These are phyloP conservation scores for Cladobotryum mycophilum DNA, from an alignment of 2,329 filamentous ascomycete species.

Conservation along the genomic window DNA sequence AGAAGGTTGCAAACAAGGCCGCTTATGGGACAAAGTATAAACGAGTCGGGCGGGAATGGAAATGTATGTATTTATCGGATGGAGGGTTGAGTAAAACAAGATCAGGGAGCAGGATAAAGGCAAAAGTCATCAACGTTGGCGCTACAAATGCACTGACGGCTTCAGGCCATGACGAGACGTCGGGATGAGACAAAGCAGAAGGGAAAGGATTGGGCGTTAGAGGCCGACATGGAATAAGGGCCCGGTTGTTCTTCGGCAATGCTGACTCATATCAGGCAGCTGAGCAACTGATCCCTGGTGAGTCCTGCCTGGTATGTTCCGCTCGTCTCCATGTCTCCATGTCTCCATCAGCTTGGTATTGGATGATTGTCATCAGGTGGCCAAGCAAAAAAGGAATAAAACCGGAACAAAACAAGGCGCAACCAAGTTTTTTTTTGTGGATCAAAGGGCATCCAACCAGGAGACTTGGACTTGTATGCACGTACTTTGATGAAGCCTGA, in stretches of 20 bases:
- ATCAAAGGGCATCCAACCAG: no score
- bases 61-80: background rate
- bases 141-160: conserved; percentile 2
- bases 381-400: background rate
- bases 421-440: no score
- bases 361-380: conserved; percentile 6
- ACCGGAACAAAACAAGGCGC: no score
- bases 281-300: conserved; percentile 1
- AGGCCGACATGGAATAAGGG: conserved; percentile 1
- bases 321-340: no score
- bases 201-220: conserved; percentile 5
- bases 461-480: no score
- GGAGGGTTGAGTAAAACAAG: background rate
- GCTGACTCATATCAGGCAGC: conserved; percentile 10
- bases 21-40: background rate
- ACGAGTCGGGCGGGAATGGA: background rate
- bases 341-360: background rate
- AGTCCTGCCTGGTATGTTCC: no score
- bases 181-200: conserved; percentile 1
- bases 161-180: conserved; percentile 11
- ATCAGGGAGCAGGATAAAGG: background rate
- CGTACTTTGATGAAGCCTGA: no score
- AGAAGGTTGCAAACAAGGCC: background rate
- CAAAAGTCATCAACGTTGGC: background rate
- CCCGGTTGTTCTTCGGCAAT: conserved; percentile 10